Evolutionary conservation across 495 filamentous ascomycete species (phyloP), one percentile per base, ranked within the genome.

Genomic region (Tetracladium setigerum): DNA sequence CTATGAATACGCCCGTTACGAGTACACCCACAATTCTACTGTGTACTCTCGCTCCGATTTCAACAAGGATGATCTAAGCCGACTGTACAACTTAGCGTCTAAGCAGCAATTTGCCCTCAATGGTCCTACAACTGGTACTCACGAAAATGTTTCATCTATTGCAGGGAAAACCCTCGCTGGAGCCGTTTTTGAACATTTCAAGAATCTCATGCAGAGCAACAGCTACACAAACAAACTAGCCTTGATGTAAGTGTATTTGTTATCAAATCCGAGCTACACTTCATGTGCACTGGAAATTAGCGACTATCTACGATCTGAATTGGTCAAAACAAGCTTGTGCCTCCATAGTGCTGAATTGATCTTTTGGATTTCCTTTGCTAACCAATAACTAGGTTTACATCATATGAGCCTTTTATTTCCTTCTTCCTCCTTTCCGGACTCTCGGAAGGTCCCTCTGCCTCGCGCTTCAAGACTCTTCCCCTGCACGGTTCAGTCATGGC

Each of bases 11-110:
- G 18, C 71, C 70, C 48, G 50, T 44, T 82, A 68, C 46, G 77
- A 86, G 50, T 82, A 79, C 47, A 64, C 83, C 57, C 78, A 86
- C 60, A 85, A 86, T 58, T 49, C 60, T 15, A 72, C 72, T 5
- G 63, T 82, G 16, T 38, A 46, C 36, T 22, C 49, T 24, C 49
- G 63, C 18, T 41, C 68, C 17, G 56, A 59, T 19, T 47, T 84
- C 14, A 68, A 62, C 18, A 13, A 53, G 8, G 57, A 63, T 1
- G 69, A 74, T 27, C 59, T 86, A 18, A 43, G 47, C 10, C 71
- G 70, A 49, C 72, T 80, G 9, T 69, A 68, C 19, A 74, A 61
- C 47, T 67, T 81, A n/a, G 82, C 83, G 14, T 74, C 78, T 49
- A 64, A 65, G 13, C 77, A 76, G 48, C 66, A 78, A 44, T 83